phyloP scores from a whole-genome alignment of 2,329 filamentous ascomycete genomes.

The Microthyrium microscopicum region DNA sequence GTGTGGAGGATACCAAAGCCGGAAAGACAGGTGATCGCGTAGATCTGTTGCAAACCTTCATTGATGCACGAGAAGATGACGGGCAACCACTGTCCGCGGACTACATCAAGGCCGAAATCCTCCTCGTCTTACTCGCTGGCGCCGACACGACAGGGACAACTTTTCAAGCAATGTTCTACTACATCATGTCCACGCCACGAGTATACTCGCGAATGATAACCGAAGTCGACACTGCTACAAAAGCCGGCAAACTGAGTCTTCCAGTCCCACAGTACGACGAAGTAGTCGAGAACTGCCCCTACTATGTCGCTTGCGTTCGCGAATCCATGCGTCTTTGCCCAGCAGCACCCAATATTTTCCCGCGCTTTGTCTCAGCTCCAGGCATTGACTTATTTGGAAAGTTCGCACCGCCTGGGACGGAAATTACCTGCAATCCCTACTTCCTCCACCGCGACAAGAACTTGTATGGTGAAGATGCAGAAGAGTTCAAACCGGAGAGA shows the following conservation, averaged over 20 bases:
- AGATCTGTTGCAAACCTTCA: slow-evolving; percentile 37
- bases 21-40: slow-evolving; percentile 28
- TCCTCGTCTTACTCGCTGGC: slow-evolving; percentile 28
- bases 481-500: slow-evolving; percentile 15
- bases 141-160: slow-evolving; percentile 3
- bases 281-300: slow-evolving; percentile 20
- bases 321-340: slow-evolving; percentile 36
- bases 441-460: slow-evolving; percentile 15
- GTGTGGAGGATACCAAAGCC: slow-evolving; percentile 29
- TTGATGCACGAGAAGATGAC: slow-evolving; percentile 20
- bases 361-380: slow-evolving; percentile 23
- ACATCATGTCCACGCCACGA: slow-evolving; percentile 3
- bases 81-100: slow-evolving; percentile 31
- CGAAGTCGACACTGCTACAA: slow-evolving; percentile 3
- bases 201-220: slow-evolving; percentile 1
- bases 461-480: slow-evolving; percentile 16
- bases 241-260: slow-evolving; percentile 13
- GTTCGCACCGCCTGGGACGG: slow-evolving; percentile 14
- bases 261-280: slow-evolving; percentile 17
- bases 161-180: slow-evolving; percentile 4
- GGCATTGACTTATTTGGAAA: slow-evolving; percentile 20
- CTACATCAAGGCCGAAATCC: slow-evolving; percentile 36
- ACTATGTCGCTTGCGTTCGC: slow-evolving; percentile 33
- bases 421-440: slow-evolving; percentile 17
- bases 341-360: slow-evolving; percentile 34